phyloP scores from a whole-genome alignment of 2,329 filamentous ascomycete genomes.

The Ophiosphaerella narmari region DNA sequence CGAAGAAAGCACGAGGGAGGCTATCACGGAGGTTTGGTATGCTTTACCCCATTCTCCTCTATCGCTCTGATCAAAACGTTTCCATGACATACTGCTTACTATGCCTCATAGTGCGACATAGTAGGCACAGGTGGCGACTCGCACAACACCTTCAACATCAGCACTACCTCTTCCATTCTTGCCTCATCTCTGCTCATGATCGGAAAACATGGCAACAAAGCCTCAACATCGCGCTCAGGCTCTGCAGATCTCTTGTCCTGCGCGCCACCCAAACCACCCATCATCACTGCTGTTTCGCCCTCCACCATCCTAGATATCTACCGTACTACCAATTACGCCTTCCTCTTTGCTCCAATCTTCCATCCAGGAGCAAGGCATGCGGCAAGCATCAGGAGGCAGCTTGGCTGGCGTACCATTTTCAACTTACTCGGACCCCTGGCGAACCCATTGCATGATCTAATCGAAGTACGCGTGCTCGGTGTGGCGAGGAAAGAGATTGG shows the following conservation, averaged over 20 bases:
- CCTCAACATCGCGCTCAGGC: slow-evolving; percentile 92
- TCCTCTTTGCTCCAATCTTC: slow-evolving; percentile 94
- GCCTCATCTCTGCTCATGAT: slow-evolving; percentile 83
- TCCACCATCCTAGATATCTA: slow-evolving; percentile 75
- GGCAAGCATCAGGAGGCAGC: slow-evolving; percentile 79
- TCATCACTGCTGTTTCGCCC: slow-evolving; percentile 75
- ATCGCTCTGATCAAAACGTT: neutral
- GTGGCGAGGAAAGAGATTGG: slow-evolving; percentile 88
- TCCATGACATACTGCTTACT: slow-evolving; percentile 5
- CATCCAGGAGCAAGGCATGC: slow-evolving; percentile 94
- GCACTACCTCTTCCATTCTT: slow-evolving; percentile 90
- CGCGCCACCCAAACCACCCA: slow-evolving; percentile 72
- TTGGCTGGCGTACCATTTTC: slow-evolving; percentile 96
- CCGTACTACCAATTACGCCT: slow-evolving; percentile 83
- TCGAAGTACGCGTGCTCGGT: slow-evolving; percentile 92
- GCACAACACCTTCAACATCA: slow-evolving; percentile 98
- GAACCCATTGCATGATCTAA: slow-evolving; percentile 77
- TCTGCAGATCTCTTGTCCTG: slow-evolving; percentile 87
- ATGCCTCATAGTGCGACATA: slow-evolving; percentile 72
- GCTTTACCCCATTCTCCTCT: slow-evolving; percentile 30
- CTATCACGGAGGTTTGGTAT: slow-evolving; percentile 83
- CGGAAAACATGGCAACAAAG: slow-evolving; percentile 94
- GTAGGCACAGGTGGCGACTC: slow-evolving; percentile 96
- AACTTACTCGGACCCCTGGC: slow-evolving; percentile 92
- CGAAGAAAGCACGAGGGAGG: slow-evolving; percentile 69